Percentiles rank a stretch among this genome's conserved stretches.
phyloP scores from a whole-genome alignment of 148 eudicot genomes.

The Euryodendron excelsum region DNA sequence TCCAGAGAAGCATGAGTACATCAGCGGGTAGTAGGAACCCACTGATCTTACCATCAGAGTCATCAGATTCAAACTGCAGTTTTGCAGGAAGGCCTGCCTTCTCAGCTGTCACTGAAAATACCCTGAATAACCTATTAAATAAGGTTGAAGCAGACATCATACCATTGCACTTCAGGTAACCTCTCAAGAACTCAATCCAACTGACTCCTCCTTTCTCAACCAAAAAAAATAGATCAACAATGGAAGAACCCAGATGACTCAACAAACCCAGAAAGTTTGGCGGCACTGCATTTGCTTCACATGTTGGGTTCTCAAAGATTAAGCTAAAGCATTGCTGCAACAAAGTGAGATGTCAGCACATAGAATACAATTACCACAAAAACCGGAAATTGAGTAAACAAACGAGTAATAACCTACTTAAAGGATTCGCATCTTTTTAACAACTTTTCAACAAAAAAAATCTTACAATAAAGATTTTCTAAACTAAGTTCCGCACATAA shows the following conservation, averaged over 20 bases:
- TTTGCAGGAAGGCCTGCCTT: slow-evolving; percentile 60
- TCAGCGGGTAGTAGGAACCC: slow-evolving; percentile 60
- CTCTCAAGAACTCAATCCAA: slow-evolving; percentile 75
- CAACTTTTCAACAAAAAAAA: not conserved
- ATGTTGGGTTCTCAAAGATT: slow-evolving; percentile 34
- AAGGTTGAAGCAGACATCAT: slow-evolving; percentile 53
- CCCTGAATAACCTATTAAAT: slow-evolving; percentile 47
- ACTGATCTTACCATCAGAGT: slow-evolving; percentile 53
- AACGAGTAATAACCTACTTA: not conserved
- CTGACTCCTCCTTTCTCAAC: slow-evolving; percentile 53
- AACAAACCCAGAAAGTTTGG: slow-evolving; percentile 37
- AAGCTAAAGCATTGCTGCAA: slow-evolving; percentile 71
- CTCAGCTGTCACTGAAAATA: slow-evolving; percentile 42
- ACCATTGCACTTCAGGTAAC: slow-evolving; percentile 62
- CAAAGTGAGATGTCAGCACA: slow-evolving; percentile 9
- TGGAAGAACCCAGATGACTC: slow-evolving; percentile 48
- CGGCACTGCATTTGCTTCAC: slow-evolving; percentile 36
- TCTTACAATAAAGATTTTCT: not conserved
- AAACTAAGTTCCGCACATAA: not conserved
- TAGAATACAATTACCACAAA: not conserved
- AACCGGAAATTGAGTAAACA: not conserved
- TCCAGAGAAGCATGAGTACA: slow-evolving; percentile 59
- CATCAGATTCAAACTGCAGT: slow-evolving; percentile 50
- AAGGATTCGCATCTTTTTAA: not conserved
- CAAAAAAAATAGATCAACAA: slow-evolving; percentile 54